These are phyloP conservation scores for Aspergillus chevalieri DNA, from an alignment of 2,329 filamentous ascomycete species.

Conservation along the genomic window DNA sequence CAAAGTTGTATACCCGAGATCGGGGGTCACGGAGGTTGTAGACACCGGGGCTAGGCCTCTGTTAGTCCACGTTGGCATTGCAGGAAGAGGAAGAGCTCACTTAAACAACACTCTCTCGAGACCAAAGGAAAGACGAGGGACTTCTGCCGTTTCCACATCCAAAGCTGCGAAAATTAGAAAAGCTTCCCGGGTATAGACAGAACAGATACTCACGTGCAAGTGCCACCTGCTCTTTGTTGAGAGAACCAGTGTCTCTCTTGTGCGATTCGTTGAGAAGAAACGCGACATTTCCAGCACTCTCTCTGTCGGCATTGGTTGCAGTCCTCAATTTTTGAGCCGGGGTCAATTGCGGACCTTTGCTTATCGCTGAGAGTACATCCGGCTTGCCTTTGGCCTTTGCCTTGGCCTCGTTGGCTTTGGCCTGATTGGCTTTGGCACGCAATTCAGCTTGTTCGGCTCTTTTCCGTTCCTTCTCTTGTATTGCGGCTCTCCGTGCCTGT, in stretches of 20 bases:
- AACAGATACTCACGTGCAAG: conserved; percentile 15
- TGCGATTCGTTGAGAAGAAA: conserved; percentile 9
- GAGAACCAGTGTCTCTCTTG: conserved; percentile 8
- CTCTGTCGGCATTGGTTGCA: not conserved
- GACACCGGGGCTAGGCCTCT: conserved; percentile 59
- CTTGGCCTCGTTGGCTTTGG: too few species aligned
- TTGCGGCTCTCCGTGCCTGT: too few species aligned
- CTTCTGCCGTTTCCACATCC: conserved; percentile 43
- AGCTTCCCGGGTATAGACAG: not conserved
- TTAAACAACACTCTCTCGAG: conserved; percentile 93
- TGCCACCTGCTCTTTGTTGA: conserved; percentile 6
- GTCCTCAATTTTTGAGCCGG: not conserved
- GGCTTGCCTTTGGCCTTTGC: too few species aligned
- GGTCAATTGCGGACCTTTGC: too few species aligned
- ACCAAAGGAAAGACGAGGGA: conserved; percentile 64
- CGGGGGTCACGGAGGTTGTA: conserved; percentile 86
- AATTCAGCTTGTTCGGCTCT: too few species aligned
- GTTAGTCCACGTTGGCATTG: not conserved
- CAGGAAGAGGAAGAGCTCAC: conserved; percentile 28
- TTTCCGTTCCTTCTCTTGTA: too few species aligned
- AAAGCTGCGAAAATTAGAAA: conserved; percentile 23
- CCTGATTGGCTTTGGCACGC: too few species aligned
- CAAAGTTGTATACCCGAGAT: conserved; percentile 89
- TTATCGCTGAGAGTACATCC: too few species aligned
- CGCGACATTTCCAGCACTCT: conserved; percentile 4